Evolutionary conservation across 306 rosid genomes (phyloP), one percentile per base, ranked within the genome.

Genomic region (Fagus sylvatica): DNA sequence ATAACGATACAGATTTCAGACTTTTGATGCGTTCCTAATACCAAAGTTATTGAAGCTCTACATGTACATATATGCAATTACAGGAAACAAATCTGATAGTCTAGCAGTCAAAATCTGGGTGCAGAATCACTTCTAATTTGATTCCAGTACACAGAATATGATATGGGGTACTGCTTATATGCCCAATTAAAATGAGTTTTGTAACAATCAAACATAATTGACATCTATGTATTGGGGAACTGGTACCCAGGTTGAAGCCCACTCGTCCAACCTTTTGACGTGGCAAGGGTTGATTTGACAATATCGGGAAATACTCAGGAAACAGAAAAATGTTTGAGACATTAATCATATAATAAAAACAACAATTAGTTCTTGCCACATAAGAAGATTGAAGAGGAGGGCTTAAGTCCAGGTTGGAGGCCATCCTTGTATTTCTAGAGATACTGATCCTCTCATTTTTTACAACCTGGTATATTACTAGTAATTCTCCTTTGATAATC

Each of bases 331-430:
- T 8, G 51, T 10, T 46, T 7, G 19, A 61, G 68, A 61, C 40
- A 4, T 61, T 33, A 32, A n/a, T 1, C 32, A 55, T 17, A 61
- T 33, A 13, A 32, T 33, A 11, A 33, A 61, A 33, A 61, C 7
- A 5, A 5, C 41, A 61, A 61, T 33, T 13, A 33, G 34, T n/a
- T 61, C 68, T 33, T 61, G 41, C 42, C 40, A 61, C 41, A 30
- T 30, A 30, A 33, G 41, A 9, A 61, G 68, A 61, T 1, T 32
- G 15, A 33, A 61, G 4, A 4, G 41, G 41, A 61, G 37, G 65
- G 34, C 22, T 61, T 61, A 37, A 61, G 68, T 15, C 61, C 61
- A 54, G 30, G 61, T n/a, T 55, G 61, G 61, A 55, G 40, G 68
- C 67, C 37, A 54, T 17, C 30, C 17, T 61, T 32, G 68, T 61